Percentiles rank a stretch among this genome's conserved stretches.
Conservation (phyloP, 2,329 filamentous ascomycete genomes). For the Clarireedia homoeocarpa region DNA sequence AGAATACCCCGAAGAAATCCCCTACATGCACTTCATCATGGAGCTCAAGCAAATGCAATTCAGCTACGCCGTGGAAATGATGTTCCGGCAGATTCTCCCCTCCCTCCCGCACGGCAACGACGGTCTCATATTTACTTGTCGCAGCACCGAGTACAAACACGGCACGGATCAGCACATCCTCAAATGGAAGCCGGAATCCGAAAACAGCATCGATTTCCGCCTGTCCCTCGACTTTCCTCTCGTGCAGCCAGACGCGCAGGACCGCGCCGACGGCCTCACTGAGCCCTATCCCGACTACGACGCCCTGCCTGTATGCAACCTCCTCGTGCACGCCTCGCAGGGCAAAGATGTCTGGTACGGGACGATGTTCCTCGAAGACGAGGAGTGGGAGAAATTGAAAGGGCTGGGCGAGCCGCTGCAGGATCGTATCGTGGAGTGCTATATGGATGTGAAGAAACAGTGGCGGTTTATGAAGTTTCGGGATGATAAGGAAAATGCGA, state of each 20-base stretch:
- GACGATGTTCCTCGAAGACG: slow-evolving; percentile 59
- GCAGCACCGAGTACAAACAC: slow-evolving; percentile 74
- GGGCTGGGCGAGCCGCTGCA: slow-evolving; percentile 66
- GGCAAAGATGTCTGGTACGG: slow-evolving; percentile 48
- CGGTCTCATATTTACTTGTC: slow-evolving; percentile 95
- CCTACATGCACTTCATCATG: slow-evolving; percentile 69
- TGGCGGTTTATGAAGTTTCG: slow-evolving; percentile 89
- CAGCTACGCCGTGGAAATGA: slow-evolving; percentile 81
- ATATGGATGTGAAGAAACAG: slow-evolving; percentile 61
- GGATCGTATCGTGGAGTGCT: slow-evolving; percentile 84
- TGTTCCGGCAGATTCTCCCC: slow-evolving; percentile 83
- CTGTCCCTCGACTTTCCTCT: slow-evolving; percentile 69
- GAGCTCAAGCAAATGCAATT: slow-evolving; percentile 87
- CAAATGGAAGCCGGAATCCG: slow-evolving; percentile 94
- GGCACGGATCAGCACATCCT: slow-evolving; percentile 91
- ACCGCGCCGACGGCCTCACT: slow-evolving; percentile 57
- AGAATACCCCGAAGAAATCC: slow-evolving; percentile 60
- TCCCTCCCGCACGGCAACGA: slow-evolving; percentile 88
- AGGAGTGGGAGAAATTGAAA: slow-evolving; percentile 83
- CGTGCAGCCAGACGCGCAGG: slow-evolving; percentile 58
- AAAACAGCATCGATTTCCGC: slow-evolving; percentile 92
- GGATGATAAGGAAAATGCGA: slow-evolving; percentile 87
- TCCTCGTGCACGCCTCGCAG: slow-evolving; percentile 62
- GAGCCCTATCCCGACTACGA: slow-evolving; percentile 71
- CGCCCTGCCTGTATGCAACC: slow-evolving; percentile 61